phyloP scores from a whole-genome alignment of 2,329 filamentous ascomycete species.

The Trichoderma brevicompactum region DNA sequence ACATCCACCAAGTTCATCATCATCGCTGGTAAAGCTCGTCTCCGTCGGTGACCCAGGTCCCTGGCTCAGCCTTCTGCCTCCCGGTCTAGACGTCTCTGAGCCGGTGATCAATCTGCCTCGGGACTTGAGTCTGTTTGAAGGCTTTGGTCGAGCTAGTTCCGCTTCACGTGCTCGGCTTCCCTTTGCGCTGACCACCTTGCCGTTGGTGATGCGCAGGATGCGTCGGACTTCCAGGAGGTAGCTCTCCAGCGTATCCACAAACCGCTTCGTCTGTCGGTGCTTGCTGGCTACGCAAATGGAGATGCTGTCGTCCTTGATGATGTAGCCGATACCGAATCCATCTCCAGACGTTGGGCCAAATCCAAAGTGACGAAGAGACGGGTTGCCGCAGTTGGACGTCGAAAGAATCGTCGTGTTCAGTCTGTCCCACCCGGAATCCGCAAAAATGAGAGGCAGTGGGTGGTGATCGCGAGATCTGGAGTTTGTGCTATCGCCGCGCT shows the following conservation, averaged over 20 bases:
- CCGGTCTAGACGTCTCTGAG: constrained; percentile 50
- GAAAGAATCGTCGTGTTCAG: constrained; percentile 93
- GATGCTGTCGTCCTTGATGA: constrained; percentile 81
- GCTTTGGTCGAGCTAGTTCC: constrained; percentile 48
- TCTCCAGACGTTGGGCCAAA: constrained; percentile 94
- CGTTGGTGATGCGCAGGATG: constrained; percentile 71
- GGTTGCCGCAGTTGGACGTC: constrained; percentile 98
- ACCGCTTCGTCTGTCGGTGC: constrained; percentile 89
- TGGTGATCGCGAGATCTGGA: constrained; percentile 53
- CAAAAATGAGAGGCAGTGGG: constrained; percentile 77
- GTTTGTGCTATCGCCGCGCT: constrained; percentile 60
- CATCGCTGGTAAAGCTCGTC: constrained; percentile 73
- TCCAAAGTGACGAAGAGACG: constrained; percentile 90
- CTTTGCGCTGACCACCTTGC: constrained; percentile 49
- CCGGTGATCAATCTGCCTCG: constrained; percentile 73
- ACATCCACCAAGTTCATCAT: constrained; percentile 93
- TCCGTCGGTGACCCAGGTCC: constrained; percentile 66
- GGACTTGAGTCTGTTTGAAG: constrained; percentile 63
- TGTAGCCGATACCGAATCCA: constrained; percentile 97
- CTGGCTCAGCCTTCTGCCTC: constrained; percentile 42
- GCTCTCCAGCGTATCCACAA: constrained; percentile 85
- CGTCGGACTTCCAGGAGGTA: constrained; percentile 92
- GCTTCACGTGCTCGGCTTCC: constrained; percentile 60
- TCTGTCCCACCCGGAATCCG: constrained; percentile 89
- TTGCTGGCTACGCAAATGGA: constrained; percentile 92